Percentiles rank a stretch among this genome's conserved stretches.
These are phyloP conservation scores for Stentor roeselii DNA, from an alignment of 73 alveolate genomes.

Conservation along the genomic window DNA sequence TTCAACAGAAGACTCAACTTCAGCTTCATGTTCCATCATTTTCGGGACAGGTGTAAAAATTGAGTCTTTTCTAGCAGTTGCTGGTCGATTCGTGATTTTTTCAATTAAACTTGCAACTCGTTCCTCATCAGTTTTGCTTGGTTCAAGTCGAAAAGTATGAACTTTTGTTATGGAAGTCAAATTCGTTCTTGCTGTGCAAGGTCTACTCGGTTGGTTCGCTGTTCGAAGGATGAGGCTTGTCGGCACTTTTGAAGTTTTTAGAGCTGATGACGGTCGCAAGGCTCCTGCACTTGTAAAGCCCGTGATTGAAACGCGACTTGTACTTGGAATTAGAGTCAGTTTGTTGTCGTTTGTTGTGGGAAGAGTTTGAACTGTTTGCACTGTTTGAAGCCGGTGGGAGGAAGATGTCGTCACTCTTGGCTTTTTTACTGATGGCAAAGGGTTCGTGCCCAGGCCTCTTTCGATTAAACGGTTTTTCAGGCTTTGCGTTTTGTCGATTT, in stretches of 20 bases:
- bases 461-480: background rate
- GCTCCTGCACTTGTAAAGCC: conserved; percentile 11
- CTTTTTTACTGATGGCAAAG: conserved; percentile 10
- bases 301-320: background rate
- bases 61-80: background rate
- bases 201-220: conserved; percentile 1
- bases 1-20: conserved; percentile 8
- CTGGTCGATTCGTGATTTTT: conserved; percentile 21
- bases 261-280: conserved; percentile 6
- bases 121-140: background rate
- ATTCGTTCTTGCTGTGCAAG: conserved; percentile 16
- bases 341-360: background rate
- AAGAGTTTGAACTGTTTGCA: background rate
- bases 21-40: conserved; percentile 19
- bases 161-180: background rate
- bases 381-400: background rate
- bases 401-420: conserved; percentile 4
- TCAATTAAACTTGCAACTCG: background rate
- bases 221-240: background rate
- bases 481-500: conserved; percentile 7
- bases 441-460: background rate
- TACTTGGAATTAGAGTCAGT: background rate
- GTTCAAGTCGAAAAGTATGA: background rate
- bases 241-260: background rate
- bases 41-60: background rate